Evolutionary conservation across 2,329 filamentous ascomycete genomes (phyloP).

Genomic region (Exophiala bonariae): DNA sequence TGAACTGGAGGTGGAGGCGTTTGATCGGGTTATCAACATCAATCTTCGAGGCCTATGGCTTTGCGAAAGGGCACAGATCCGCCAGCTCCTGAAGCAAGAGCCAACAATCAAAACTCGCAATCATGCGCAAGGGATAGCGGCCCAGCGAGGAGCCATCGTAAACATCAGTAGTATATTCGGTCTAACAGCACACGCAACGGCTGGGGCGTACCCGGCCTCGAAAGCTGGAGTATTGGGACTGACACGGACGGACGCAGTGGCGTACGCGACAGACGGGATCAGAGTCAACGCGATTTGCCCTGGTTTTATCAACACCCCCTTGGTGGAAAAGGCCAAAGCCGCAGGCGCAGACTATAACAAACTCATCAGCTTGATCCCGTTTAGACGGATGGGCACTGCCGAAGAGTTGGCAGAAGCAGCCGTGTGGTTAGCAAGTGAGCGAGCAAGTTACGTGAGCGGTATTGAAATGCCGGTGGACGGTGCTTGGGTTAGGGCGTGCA

Average conservation of each 20-base stretch:
- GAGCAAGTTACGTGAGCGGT: slow-evolving; percentile 34
- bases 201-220: slow-evolving; percentile 15
- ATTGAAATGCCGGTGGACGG: slow-evolving; percentile 28
- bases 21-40: slow-evolving; percentile 46
- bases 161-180: slow-evolving; percentile 56
- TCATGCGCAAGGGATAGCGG: slow-evolving; percentile 50
- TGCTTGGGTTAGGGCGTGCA: slow-evolving; percentile 19
- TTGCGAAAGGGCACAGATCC: slow-evolving; percentile 53
- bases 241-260: slow-evolving; percentile 54
- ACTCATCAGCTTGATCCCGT: slow-evolving; percentile 12
- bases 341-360: slow-evolving; percentile 11
- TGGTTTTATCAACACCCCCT: slow-evolving; percentile 43
- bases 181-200: slow-evolving; percentile 37
- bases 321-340: slow-evolving; percentile 26
- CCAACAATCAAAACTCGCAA: slow-evolving; percentile 61
- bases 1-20: slow-evolving; percentile 22
- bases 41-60: slow-evolving; percentile 60
- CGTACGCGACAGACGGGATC: slow-evolving; percentile 48
- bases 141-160: slow-evolving; percentile 50
- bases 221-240: slow-evolving; percentile 34
- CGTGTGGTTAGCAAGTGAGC: slow-evolving; percentile 31
- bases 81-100: slow-evolving; percentile 32
- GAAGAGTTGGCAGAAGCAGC: slow-evolving; percentile 35
- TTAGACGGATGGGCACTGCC: slow-evolving; percentile 30
- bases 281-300: slow-evolving; percentile 47